These are phyloP conservation scores for Senna tora DNA, from an alignment of 306 rosid genomes.

Conservation along the genomic window DNA sequence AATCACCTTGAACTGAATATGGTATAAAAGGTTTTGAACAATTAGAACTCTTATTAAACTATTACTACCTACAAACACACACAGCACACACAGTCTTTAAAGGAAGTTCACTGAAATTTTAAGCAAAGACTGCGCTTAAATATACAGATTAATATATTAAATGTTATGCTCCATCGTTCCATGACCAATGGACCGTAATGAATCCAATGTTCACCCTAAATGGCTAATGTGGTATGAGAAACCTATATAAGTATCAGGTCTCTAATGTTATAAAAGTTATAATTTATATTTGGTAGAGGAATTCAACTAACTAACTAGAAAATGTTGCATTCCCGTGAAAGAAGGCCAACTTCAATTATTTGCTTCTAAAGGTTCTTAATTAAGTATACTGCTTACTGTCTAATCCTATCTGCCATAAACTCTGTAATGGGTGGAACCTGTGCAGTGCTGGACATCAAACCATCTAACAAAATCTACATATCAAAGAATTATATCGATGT, in stretches of 20 bases:
- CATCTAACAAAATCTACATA: neutral
- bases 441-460: neutral
- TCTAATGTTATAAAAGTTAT: neutral
- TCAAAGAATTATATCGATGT: neutral
- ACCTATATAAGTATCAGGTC: neutral
- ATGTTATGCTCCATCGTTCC: no score
- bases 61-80: neutral
- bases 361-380: neutral
- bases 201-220: neutral
- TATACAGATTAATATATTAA: neutral
- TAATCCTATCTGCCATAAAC: neutral
- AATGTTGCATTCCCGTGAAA: neutral
- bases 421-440: neutral
- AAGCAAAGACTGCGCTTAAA: neutral
- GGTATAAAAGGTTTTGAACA: neutral
- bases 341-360: neutral
- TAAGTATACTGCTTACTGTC: neutral
- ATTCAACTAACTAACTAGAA: neutral
- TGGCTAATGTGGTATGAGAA: neutral
- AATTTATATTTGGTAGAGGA: neutral
- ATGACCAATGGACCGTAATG: no score
- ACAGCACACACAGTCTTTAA: neutral
- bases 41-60: neutral
- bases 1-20: constrained; percentile 13
- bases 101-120: neutral